Conservation (phyloP, 2,329 filamentous ascomycete species). For the Ophiocordyceps camponoti-floridani region DNA sequence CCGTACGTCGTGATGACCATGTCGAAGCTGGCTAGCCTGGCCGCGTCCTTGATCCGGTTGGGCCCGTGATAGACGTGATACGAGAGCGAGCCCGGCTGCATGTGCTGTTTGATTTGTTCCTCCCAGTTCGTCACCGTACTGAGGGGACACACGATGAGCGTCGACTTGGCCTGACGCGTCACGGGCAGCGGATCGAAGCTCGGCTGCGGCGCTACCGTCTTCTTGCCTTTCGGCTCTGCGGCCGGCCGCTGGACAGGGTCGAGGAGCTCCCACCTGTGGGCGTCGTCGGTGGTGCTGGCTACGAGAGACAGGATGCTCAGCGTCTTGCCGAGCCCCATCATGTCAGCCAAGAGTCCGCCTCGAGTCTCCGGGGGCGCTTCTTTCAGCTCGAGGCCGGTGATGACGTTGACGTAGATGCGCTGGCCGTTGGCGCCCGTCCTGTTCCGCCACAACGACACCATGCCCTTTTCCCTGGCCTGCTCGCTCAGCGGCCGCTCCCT, state of each 20-base stretch:
- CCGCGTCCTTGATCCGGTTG: constrained; percentile 50
- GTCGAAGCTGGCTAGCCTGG: constrained; percentile 55
- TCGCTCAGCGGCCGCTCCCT: constrained; percentile 52
- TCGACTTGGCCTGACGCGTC: constrained; percentile 56
- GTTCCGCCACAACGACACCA: constrained; percentile 63
- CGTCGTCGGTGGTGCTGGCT: constrained; percentile 43
- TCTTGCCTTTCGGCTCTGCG: constrained; percentile 19
- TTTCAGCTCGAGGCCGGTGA: constrained; percentile 51
- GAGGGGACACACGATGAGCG: constrained; percentile 73
- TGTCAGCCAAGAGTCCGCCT: constrained; percentile 63
- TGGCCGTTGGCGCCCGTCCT: constrained; percentile 31
- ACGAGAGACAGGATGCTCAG: constrained; percentile 72
- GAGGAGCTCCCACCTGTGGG: constrained; percentile 40
- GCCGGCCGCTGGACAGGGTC: constrained; percentile 30
- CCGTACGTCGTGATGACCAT: constrained; percentile 87
- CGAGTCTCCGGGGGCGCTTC: constrained; percentile 46
- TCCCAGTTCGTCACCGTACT: constrained; percentile 93
- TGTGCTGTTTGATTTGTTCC: constrained; percentile 72
- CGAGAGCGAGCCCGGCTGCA: constrained; percentile 43
- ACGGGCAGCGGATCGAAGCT: constrained; percentile 31
- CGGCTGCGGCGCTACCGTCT: constrained; percentile 15
- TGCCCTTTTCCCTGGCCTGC: constrained; percentile 38
- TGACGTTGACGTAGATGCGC: constrained; percentile 61
- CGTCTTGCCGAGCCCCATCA: constrained; percentile 82
- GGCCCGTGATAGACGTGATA: constrained; percentile 80